Evolutionary conservation across 805 yeast genomes (phyloP).

Genomic region (Metschnikowia koreensis): DNA sequence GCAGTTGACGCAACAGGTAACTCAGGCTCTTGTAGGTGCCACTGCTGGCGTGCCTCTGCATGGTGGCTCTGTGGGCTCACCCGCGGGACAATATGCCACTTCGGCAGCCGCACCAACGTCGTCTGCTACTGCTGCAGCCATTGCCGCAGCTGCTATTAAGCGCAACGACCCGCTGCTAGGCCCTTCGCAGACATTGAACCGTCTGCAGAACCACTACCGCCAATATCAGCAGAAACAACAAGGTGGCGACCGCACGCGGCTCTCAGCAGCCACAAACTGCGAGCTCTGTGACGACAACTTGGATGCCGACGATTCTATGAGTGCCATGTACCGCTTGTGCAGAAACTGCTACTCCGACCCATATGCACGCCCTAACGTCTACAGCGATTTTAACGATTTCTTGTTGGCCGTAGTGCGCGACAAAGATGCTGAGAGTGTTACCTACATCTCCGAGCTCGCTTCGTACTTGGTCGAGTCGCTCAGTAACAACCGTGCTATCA

Average conservation of each 20-base stretch:
- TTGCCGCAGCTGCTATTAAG: constrained; percentile 19
- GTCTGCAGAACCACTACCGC: constrained; percentile 17
- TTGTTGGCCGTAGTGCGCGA: constrained; percentile 22
- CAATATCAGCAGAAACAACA: constrained; percentile 19
- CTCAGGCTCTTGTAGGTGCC: background rate
- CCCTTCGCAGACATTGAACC: constrained; percentile 10
- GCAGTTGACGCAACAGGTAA: constrained; percentile 3
- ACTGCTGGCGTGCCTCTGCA: background rate
- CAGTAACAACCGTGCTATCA: constrained; percentile 23
- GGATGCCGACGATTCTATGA: constrained; percentile 25
- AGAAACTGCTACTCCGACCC: constrained; percentile 30
- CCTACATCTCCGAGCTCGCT: constrained; percentile 19
- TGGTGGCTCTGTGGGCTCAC: background rate
- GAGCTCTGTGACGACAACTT: constrained; percentile 28
- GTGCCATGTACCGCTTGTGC: constrained; percentile 29
- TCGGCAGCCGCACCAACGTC: too few species aligned
- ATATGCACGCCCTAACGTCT: constrained; percentile 25
- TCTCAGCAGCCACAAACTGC: constrained; percentile 21
- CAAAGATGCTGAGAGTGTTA: constrained; percentile 15
- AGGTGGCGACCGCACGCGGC: constrained; percentile 19
- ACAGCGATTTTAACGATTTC: constrained; percentile 28
- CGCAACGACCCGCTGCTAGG: constrained; percentile 13
- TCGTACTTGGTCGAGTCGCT: constrained; percentile 22
- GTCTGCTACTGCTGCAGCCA: constrained; percentile 18
- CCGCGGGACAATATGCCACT: background rate